phyloP scores from a whole-genome alignment of 2,329 filamentous ascomycete species.

The Mollisia scopiformis region DNA sequence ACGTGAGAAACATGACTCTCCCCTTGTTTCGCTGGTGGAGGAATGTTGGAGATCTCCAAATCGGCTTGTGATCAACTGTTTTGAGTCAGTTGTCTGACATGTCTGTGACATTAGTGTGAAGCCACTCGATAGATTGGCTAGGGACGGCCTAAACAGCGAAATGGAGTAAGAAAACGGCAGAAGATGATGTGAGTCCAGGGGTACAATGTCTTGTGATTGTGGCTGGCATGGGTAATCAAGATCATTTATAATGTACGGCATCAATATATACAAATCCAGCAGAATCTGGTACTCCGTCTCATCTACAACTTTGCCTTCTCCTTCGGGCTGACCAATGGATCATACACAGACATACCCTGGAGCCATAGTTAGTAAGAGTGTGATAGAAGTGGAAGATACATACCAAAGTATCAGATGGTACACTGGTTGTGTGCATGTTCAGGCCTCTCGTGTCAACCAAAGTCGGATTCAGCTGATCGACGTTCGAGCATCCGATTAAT shows the following conservation, averaged over 20 bases:
- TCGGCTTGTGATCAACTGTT: not conserved
- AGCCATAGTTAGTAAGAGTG: constrained; percentile 9
- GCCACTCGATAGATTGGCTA: not conserved
- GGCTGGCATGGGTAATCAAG: not conserved
- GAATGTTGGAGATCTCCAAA: not conserved
- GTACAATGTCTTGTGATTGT: not conserved
- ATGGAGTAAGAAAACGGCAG: not conserved
- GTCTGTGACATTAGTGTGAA: not conserved
- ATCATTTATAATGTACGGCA: constrained; percentile 5
- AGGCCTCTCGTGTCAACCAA: constrained; percentile 80
- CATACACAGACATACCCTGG: constrained; percentile 39
- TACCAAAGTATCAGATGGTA: constrained; percentile 63
- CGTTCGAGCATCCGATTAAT: constrained; percentile 75
- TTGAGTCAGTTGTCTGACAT: not conserved
- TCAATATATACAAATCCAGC: constrained; percentile 13
- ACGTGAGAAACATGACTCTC: constrained; percentile 3
- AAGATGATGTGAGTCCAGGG: not conserved
- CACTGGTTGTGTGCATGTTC: constrained; percentile 57
- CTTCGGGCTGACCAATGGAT: constrained; percentile 50
- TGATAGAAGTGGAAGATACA: constrained; percentile 16
- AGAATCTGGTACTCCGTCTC: constrained; percentile 4
- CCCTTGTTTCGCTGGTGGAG: not conserved
- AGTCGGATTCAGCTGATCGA: constrained; percentile 79
- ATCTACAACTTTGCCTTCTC: constrained; percentile 50
- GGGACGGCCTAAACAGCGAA: not conserved